Percentiles rank a stretch among this genome's conserved stretches.
Conservation (phyloP, 2,329 filamentous ascomycete genomes). For the Amylocarpus encephaloides region DNA sequence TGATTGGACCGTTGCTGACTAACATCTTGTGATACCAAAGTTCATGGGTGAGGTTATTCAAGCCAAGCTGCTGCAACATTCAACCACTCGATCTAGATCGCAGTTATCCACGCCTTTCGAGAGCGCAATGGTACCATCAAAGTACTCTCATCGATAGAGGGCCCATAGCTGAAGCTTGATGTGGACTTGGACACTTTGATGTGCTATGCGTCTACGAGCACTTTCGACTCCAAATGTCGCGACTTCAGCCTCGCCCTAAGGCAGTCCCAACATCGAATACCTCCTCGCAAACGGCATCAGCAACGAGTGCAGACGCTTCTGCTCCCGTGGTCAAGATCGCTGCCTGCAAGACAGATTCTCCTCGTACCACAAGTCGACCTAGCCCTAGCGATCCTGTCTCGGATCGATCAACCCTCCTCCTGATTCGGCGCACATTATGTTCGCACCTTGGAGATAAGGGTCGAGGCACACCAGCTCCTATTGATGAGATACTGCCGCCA, state of each 20-base stretch:
- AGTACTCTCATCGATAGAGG: too few species aligned
- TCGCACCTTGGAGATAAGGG: conserved; percentile 59
- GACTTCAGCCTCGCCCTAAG: conserved; percentile 31
- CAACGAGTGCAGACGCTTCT: conserved; percentile 7
- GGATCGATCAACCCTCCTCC: conserved; percentile 69
- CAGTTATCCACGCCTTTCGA: too few species aligned
- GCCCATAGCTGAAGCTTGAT: too few species aligned
- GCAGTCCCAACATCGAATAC: conserved; percentile 32
- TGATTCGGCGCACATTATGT: conserved; percentile 81
- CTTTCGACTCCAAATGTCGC: conserved; percentile 7
- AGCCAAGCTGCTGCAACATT: too few species aligned
- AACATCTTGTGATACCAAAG: too few species aligned
- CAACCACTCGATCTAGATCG: too few species aligned
- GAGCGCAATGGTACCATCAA: too few species aligned
- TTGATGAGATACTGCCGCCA: conserved; percentile 79
- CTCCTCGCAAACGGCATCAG: conserved; percentile 17
- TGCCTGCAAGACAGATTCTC: conserved; percentile 13
- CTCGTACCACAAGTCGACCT: conserved; percentile 30
- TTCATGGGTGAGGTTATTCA: too few species aligned
- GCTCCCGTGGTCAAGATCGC: conserved; percentile 14
- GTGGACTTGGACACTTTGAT: too few species aligned
- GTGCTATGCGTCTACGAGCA: too few species aligned
- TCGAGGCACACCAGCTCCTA: conserved; percentile 46
- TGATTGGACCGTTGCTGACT: too few species aligned
- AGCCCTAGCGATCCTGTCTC: conserved; percentile 50